Evolutionary conservation across 306 rosid species (phyloP), one percentile per base, ranked within the genome.

Genomic region (Castanea mollissima): DNA sequence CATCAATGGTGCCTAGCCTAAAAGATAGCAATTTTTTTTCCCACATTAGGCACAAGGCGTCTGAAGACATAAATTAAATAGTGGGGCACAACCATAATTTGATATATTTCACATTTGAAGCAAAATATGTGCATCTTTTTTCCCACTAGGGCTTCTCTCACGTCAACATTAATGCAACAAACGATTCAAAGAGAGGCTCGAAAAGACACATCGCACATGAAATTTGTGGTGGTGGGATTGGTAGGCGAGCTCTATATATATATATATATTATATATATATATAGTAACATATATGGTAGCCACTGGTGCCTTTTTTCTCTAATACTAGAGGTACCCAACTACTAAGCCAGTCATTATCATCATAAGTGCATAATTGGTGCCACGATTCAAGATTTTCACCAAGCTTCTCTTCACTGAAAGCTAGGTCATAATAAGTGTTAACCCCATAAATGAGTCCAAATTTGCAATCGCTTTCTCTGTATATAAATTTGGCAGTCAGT

Each of bases 301-400:
- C 69, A 32, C 9, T 57, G 60, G 34, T 71, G 76, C 44, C 49
- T 35, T 73, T 87, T 87, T 51, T 54, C 80, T 8, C 83, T 32
- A 49, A 15, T 13, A 49, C 15, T 49, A 49, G 1, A 10, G 16
- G 54, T 31, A 21, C 71, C 69, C 56, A 73, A 73, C 32, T 69
- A 32, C 78, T 41, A 55, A 62, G 55, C 70, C 46, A 13, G 82
- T 86, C 84, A 69, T 71, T 69, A 16, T 88, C 87, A 49, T 59
- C 7, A 46, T 3, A 11, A 25, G 16, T 11, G 54, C 79, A 59
- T 57, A 52, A 83, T 51, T 62, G 19, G 4, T 32, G 51, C 25
- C 27, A 34, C 14, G 9, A 27, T 15, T 23, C 41, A 35, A 67
- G 72, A 67, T 3, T 35, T 64, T 38, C 19, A 31, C 46, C 46